A percentile compares a stretch with the other conserved stretches of the same genome.
Conservation (phyloP, 805 yeast species). For the Ogataea polymorpha region DNA sequence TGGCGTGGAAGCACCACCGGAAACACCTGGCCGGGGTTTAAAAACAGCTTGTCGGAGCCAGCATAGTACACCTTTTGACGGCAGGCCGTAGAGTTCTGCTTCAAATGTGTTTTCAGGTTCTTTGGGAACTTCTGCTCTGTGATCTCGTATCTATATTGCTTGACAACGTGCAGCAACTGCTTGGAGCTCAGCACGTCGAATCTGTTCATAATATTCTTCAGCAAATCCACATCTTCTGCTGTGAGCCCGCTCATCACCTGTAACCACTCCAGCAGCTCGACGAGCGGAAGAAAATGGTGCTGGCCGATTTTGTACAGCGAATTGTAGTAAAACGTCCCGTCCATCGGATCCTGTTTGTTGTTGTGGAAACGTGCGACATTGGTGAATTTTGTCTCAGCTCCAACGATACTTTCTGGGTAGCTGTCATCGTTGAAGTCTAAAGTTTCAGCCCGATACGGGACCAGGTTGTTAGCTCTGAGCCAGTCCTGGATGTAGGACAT, state of each 20-base stretch:
- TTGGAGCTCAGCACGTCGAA: slow-evolving; percentile 59
- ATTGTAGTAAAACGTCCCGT: slow-evolving; percentile 59
- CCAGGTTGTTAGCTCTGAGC: slow-evolving; percentile 69
- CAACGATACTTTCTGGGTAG: slow-evolving; percentile 34
- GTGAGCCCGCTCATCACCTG: slow-evolving; percentile 73
- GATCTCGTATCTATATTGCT: slow-evolving; percentile 80
- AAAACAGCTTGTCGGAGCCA: slow-evolving; percentile 34
- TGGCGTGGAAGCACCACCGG: slow-evolving; percentile 70
- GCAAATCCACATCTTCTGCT: slow-evolving; percentile 49
- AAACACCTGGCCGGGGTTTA: slow-evolving; percentile 51
- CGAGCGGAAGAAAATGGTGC: slow-evolving; percentile 64
- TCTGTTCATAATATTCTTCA: slow-evolving; percentile 50
- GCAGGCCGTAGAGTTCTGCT: slow-evolving; percentile 25
- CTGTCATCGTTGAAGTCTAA: slow-evolving; percentile 23
- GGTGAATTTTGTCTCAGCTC: slow-evolving; percentile 20
- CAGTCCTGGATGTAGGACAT: slow-evolving; percentile 89
- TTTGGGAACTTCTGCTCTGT: slow-evolving; percentile 68
- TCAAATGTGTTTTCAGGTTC: slow-evolving; percentile 42
- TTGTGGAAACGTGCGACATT: slow-evolving; percentile 31
- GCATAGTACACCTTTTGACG: slow-evolving; percentile 22
- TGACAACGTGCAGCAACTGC: slow-evolving; percentile 68
- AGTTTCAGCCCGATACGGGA: slow-evolving; percentile 36
- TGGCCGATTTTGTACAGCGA: slow-evolving; percentile 64
- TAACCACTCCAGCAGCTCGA: slow-evolving; percentile 84
- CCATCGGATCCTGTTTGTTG: slow-evolving; percentile 39